phyloP scores from a whole-genome alignment of 441 rosid species.

The Macaranga tanarius region DNA sequence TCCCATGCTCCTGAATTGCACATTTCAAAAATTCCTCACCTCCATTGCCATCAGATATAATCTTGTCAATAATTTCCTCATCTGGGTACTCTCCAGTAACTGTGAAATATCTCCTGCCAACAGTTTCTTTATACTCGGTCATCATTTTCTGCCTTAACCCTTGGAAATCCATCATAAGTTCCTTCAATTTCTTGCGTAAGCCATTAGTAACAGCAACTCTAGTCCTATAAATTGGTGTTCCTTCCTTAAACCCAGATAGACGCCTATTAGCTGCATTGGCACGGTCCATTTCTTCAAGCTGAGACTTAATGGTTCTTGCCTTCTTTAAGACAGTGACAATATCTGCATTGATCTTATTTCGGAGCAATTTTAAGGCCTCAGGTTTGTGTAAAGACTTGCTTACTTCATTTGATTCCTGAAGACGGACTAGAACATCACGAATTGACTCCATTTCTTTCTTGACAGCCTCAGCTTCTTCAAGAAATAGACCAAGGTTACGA shows the following conservation, averaged over 20 bases:
- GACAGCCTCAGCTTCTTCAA: conserved; percentile 87
- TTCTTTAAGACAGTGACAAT: conserved; percentile 62
- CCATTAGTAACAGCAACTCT: conserved; percentile 84
- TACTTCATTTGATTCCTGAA: conserved; percentile 72
- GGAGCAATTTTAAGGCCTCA: conserved; percentile 61
- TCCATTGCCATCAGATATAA: conserved; percentile 60
- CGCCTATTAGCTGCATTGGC: conserved; percentile 80
- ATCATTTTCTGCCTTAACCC: conserved; percentile 82
- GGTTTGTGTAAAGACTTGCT: conserved; percentile 75
- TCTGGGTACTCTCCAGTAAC: conserved; percentile 86
- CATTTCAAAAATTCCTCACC: conserved; percentile 67
- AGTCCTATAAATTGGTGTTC: conserved; percentile 77
- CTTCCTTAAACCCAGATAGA: conserved; percentile 74
- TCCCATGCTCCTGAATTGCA: conserved; percentile 90
- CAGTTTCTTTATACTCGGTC: conserved; percentile 86
- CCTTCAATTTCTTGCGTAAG: conserved; percentile 70
- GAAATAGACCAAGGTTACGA: conserved; percentile 67
- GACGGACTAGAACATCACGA: conserved; percentile 51
- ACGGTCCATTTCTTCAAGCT: conserved; percentile 88
- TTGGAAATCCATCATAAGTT: conserved; percentile 96
- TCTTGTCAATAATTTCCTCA: conserved; percentile 81
- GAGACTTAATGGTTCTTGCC: conserved; percentile 59
- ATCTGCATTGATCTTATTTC: conserved; percentile 66
- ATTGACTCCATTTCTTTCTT: conserved; percentile 81
- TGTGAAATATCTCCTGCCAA: conserved; percentile 84